phyloP scores from a whole-genome alignment of 768 basidiomycete species.

The Amanita rubescens region DNA sequence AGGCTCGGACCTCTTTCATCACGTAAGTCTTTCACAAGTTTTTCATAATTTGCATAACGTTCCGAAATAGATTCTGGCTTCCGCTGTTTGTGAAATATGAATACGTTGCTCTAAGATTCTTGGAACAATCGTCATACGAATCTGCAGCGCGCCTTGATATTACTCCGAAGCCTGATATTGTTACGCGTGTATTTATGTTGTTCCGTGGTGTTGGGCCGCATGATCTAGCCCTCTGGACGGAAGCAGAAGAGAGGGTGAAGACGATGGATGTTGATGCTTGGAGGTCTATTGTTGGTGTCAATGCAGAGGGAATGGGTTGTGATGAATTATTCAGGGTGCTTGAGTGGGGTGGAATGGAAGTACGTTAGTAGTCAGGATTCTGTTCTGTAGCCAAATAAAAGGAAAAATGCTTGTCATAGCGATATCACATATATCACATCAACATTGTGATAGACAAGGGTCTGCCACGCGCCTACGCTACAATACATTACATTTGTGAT shows the following conservation, averaged over 20 bases:
- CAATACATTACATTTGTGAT: no score
- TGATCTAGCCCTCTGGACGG: conserved; percentile 20
- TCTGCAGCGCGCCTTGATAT: conserved; percentile 30
- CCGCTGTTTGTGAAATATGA: conserved; percentile 32
- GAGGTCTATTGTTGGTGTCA: neutral
- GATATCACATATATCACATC: no score
- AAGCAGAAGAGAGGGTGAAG: conserved; percentile 12
- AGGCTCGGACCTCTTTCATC: conserved; percentile 40
- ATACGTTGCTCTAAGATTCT: conserved; percentile 36
- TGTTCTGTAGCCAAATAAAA: no score
- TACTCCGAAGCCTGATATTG: conserved; percentile 32
- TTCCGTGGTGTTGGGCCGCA: conserved; percentile 28
- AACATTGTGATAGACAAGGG: no score
- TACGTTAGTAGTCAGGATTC: conserved; percentile 13
- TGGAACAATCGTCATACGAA: conserved; percentile 36
- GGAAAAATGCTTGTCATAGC: no score
- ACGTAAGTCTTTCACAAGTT: conserved; percentile 23
- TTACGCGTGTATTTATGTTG: conserved; percentile 41
- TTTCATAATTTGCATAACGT: neutral
- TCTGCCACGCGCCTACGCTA: no score
- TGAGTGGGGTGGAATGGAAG: conserved; percentile 45
- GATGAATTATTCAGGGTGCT: conserved; percentile 28
- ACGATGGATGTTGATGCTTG: neutral
- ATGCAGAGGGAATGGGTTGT: conserved; percentile 15
- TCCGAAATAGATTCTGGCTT: conserved; percentile 32